phyloP scores from a whole-genome alignment of 2,329 filamentous ascomycete genomes.

The Calonectria fujianensis region DNA sequence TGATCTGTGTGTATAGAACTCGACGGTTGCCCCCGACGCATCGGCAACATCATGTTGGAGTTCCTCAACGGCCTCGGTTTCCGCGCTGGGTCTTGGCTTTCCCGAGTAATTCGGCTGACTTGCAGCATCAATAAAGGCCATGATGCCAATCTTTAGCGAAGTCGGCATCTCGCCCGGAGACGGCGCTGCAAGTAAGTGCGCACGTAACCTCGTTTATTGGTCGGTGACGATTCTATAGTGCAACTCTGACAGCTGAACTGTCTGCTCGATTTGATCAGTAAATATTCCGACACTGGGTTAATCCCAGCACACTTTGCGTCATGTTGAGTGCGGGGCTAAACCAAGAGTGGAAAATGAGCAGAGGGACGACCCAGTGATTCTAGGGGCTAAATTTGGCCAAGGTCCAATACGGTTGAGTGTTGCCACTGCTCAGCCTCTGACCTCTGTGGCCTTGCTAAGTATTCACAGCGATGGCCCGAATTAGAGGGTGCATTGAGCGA shows the following conservation, averaged over 20 bases:
- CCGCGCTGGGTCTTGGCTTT: neutral
- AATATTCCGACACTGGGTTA: neutral
- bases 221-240: neutral
- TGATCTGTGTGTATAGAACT: neutral
- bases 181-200: neutral
- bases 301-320: slow-evolving; percentile 22
- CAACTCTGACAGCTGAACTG: neutral
- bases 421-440: slow-evolving; percentile 13
- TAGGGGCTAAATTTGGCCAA: neutral
- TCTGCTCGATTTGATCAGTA: neutral
- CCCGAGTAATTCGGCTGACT: neutral
- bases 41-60: neutral
- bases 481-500: neutral
- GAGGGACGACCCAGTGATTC: neutral
- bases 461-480: slow-evolving; percentile 5
- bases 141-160: slow-evolving; percentile 4
- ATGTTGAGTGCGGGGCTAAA: slow-evolving; percentile 13
- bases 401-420: neutral
- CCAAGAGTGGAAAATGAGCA: neutral
- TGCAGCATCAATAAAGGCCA: neutral
- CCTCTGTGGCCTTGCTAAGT: neutral
- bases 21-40: neutral
- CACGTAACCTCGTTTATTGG: slow-evolving; percentile 2
- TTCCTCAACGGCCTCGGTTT: neutral
- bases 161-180: neutral